Evolutionary conservation across 2,329 filamentous ascomycete species (phyloP).

Genomic region (Didymella arachidicola): DNA sequence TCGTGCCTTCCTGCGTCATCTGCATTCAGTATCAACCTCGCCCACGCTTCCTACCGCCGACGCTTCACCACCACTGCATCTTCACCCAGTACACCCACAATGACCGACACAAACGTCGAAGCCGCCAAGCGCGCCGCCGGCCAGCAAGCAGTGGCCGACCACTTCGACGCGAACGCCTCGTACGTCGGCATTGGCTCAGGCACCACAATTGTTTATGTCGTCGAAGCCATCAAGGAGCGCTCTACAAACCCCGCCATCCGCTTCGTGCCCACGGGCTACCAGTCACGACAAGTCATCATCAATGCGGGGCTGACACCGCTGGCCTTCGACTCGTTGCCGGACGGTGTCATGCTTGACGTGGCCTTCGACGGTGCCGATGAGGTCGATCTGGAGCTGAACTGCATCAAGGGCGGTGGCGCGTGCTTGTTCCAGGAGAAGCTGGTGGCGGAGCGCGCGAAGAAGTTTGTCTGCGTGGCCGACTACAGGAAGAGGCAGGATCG

Average conservation of each 20-base stretch:
- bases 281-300: slow-evolving; percentile 86
- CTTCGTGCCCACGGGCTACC: slow-evolving; percentile 92
- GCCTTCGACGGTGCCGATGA: slow-evolving; percentile 97
- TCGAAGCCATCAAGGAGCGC: slow-evolving; percentile 72
- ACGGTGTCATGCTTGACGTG: slow-evolving; percentile 75
- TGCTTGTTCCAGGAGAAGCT: slow-evolving; percentile 98
- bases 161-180: slow-evolving; percentile 69
- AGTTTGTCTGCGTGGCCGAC: slow-evolving; percentile 89
- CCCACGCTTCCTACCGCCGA: not conserved
- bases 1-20: slow-evolving; percentile 5
- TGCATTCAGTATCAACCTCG: not conserved
- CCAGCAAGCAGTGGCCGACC: slow-evolving; percentile 73
- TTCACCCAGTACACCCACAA: slow-evolving; percentile 22
- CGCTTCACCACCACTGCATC: slow-evolving; percentile 19
- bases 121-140: slow-evolving; percentile 78
- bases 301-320: slow-evolving; percentile 78
- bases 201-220: slow-evolving; percentile 83
- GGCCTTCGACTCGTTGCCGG: slow-evolving; percentile 77
- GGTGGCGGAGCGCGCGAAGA: slow-evolving; percentile 81
- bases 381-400: slow-evolving; percentile 92
- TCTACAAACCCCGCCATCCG: slow-evolving; percentile 65
- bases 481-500: slow-evolving; percentile 86
- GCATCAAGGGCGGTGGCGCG: slow-evolving; percentile 97
- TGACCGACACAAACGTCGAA: slow-evolving; percentile 62
- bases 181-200: slow-evolving; percentile 83